Base-by-base conservation (phyloP, 2,329 filamentous ascomycete genomes). In the Didymosphaeria variabile region DNA sequence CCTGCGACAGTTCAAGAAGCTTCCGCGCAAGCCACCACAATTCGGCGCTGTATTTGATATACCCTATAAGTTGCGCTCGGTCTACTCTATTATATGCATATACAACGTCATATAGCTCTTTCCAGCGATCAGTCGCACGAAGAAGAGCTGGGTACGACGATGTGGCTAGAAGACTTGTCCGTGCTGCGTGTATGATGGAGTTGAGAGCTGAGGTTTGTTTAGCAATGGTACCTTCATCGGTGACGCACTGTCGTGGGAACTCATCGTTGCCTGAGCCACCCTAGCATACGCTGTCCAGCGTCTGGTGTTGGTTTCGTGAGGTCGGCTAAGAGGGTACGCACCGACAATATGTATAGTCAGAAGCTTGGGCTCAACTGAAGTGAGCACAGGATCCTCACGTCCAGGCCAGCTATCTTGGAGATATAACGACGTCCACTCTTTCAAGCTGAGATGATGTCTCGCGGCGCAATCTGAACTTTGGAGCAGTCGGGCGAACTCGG, bases 1-100 rank as follows among this genome's bases (percentile, higher is more conserved):
- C 1, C 13, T 51, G 42, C 13, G 54, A 42, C 12, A 61, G 0
- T 34, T 65, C 61, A 13, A 67, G 53, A 17, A 59, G 31, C 21
- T 67, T 64, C 9, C 44, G 46, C 23, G 62, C 57, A 4, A 69
- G 44, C 63, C 67, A 67, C 61, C 65, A 69, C 13, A 69, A 56
- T 19, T 67, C 67, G 10, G 61, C 19, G 0, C 56, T 56, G n/a
- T 69, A 60, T 45, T 59, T 65, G 19, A 53, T 36, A 31, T 67
- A 69, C 1, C 67, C 67, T 8, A 64, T 15, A 12, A 40, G 38
- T 5, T n/a, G 34, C 13, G 36, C 13, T 31, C 58, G n/a, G 7
- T 54, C 29, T 9, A n/a, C 3, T 3, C 26, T 44, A 7, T 47
- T 21, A 36, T 26, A 51, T 12, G 55, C 15, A 2, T 58, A 23